Conservation (phyloP, 495 filamentous ascomycete genomes). For the Chaetomium tenue region DNA sequence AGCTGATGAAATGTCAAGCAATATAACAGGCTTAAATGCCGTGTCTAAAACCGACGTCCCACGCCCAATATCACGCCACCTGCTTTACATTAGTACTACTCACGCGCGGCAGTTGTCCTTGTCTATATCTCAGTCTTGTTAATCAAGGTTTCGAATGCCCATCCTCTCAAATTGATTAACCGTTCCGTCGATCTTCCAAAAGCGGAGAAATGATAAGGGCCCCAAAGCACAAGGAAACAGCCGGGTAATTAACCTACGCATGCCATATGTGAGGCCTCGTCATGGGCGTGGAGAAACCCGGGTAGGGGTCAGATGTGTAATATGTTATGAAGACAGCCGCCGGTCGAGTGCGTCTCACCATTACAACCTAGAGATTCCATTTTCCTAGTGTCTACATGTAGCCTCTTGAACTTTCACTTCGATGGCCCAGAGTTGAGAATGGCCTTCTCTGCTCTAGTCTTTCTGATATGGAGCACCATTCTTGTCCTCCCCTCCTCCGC, state of each 20-base stretch:
- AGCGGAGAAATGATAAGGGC: background rate
- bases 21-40: too few relatives aligned
- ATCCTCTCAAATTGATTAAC: background rate
- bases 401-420: background rate
- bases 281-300: background rate
- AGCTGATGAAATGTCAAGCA: too few relatives aligned
- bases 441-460: background rate
- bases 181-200: background rate
- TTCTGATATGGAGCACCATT: background rate
- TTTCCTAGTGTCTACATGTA: too few relatives aligned
- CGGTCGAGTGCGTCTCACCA: background rate
- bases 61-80: too few relatives aligned
- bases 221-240: background rate
- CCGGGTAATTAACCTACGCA: conserved; percentile 7
- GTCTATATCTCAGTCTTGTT: background rate
- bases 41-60: too few relatives aligned
- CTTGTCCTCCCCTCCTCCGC: background rate
- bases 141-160: conserved; percentile 9
- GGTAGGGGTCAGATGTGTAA: background rate
- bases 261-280: conserved; percentile 5
- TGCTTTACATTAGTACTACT: too few relatives aligned
- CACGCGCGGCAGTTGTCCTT: conserved; percentile 9
- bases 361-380: background rate
- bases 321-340: background rate
- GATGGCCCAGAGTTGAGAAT: background rate